Base-by-base conservation (phyloP, 2,329 filamentous ascomycete genomes). In the Penicillium olsonii region DNA sequence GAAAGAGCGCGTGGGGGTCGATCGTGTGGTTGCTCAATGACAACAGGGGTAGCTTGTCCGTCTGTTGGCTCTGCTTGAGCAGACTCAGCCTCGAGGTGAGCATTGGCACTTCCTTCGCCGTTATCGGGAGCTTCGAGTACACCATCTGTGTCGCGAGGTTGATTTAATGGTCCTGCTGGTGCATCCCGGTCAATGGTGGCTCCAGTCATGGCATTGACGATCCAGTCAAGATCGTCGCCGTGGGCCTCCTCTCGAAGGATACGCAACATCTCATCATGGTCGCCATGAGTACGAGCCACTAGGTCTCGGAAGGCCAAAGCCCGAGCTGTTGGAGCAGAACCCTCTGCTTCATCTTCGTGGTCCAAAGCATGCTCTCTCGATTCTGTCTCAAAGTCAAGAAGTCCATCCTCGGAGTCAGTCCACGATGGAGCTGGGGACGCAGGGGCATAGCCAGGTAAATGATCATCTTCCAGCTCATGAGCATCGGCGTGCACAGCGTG, bases 211-310 rank as follows among this genome's bases (percentile, higher is more conserved):
- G 81, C 72, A 26, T 77, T 74, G 10, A 86, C 76, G 75, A 84
- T 83, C 64, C 83, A 82, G 10, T 75, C 73, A 27, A 88, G 75
- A 42, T 80, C 78, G 10, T 83, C 80, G 47, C 81, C 75, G 2
- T 83, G 75, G 4, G 79, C 77, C 57, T 87, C 84, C 31, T 82
- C 78, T 33, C 80, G 77, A 26, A 87, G 84, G 18, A 88, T 82
- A 34, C 77, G 73, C 3, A 86, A 57, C 20, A 88, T 82, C 50
- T 76, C 78, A 29, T 80, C 75, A 0, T 78, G 78, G 57, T 87
- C 78, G 4, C 84, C 84, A 37, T 78, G 77, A 1, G 84, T 83
- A 47, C 81, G 80, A 35, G 78, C 75, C 67, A 84, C 85, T 8
- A 74, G 31, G 82, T 84, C 47, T 74, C 76, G 57, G 79, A 72